Evolutionary conservation across 2,329 filamentous ascomycete species (phyloP).

Genomic region (Apiospora marii): DNA sequence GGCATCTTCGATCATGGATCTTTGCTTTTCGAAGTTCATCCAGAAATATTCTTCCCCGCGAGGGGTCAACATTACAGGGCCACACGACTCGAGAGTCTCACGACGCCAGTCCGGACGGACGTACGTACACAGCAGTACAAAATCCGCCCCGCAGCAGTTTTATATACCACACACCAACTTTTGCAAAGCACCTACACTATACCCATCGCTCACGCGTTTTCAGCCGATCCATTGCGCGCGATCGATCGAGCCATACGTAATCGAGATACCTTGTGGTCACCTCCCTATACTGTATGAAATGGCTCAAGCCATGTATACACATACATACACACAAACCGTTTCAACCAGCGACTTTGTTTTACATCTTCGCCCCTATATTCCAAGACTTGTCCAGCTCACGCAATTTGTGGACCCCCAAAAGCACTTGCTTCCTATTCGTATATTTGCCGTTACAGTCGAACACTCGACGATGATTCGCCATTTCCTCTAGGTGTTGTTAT

Average conservation of each 20-base stretch:
- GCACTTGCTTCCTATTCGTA: constrained; percentile 19
- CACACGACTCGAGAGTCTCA: constrained; percentile 20
- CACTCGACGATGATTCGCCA: constrained; percentile 7
- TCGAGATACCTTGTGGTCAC: background rate
- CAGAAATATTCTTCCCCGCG: constrained; percentile 13
- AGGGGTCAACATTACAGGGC: constrained; percentile 11
- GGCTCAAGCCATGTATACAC: background rate
- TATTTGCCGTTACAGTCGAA: constrained; percentile 13
- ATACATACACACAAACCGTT: background rate
- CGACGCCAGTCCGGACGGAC: constrained; percentile 9
- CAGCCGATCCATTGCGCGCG: background rate
- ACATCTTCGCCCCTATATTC: background rate
- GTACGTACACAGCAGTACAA: constrained; percentile 15
- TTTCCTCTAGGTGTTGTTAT: background rate
- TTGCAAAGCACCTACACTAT: constrained; percentile 13
- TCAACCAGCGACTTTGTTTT: background rate
- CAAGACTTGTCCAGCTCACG: constrained; percentile 26
- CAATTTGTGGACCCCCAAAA: constrained; percentile 21
- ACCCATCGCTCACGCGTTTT: constrained; percentile 21
- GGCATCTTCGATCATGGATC: background rate
- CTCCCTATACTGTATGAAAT: constrained; percentile 11
- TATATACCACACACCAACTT: background rate
- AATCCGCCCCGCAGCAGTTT: background rate
- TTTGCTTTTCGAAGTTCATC: constrained; percentile 3
- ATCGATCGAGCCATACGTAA: constrained; percentile 13